Evolutionary conservation across 257 asterid species (phyloP), one percentile per base, ranked within the genome.

Genomic region (Coffea canephora): DNA sequence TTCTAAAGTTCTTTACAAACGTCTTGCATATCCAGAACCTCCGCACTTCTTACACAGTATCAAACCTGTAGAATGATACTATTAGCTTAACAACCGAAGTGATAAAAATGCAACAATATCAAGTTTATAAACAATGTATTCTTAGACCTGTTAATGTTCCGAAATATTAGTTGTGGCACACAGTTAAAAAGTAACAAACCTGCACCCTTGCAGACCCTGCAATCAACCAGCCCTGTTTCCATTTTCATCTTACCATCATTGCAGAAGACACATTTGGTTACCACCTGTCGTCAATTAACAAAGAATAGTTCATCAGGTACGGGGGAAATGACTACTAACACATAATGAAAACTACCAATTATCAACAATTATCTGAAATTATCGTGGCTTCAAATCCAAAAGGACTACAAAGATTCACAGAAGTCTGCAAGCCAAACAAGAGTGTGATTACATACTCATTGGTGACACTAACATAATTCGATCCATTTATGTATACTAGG

Each of bases 151-250:
- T 6, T 4, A 23, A 76, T 61, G 64, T 12, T 61, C n/a, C 3
- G 16, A 21, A 77, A 48, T 31, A 71, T 36, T 41, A 67, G 3
- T 31, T 16, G 57, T 0, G 52, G 73, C 9, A 41, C 36, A 75
- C 12, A 7, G 49, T 23, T 5, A 67, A 67, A 31, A 36, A 19
- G 18, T 11, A 27, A 46, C 41, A 21, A 85, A 91, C 99, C 97
- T 89, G 98, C 95, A 76, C 99, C 99, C 86, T 90, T 95, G 97
- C 99, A 95, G 48, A 95, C 97, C 82, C 87, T 92, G 83, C 99
- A 95, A 77, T 95, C 95, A 18, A 91, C 97, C 52, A 89, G 79
- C 74, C 97, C 95, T 6, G 87, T 62, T 84, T 93, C 98, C 34
- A 83, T 87, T 89, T 89, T 93, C 99, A 95, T 95, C 86, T 93